Conservation (phyloP, 768 basidiomycete species). For the Russula earlei region DNA sequence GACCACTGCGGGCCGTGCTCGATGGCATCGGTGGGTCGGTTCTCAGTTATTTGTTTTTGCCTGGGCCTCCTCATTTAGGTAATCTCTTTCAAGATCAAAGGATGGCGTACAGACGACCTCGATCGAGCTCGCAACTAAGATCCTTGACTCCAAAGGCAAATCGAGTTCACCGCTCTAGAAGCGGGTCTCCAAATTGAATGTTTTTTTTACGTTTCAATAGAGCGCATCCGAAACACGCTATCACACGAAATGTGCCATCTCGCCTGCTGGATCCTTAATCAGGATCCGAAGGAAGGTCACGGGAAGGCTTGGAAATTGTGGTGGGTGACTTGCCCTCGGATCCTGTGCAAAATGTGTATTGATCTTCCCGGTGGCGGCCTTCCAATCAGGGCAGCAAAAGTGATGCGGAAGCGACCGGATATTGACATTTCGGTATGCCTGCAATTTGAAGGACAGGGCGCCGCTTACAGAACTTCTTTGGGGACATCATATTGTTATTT, state of each 20-base stretch:
- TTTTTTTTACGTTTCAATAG: slow-evolving; percentile 30
- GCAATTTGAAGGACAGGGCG: slow-evolving; percentile 10
- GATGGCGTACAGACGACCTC: slow-evolving; percentile 50
- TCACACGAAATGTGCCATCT: slow-evolving; percentile 92
- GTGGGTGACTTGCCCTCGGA: slow-evolving; percentile 29
- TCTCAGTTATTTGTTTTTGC: background rate
- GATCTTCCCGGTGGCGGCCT: background rate
- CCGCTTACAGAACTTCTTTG: background rate
- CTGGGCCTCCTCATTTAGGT: too few relatives aligned
- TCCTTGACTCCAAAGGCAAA: slow-evolving; percentile 67
- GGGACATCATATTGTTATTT: background rate
- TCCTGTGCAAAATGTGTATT: background rate
- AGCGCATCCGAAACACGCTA: slow-evolving; percentile 71
- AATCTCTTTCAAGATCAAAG: slow-evolving; percentile 32
- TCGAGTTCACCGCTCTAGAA: background rate
- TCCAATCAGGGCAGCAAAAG: slow-evolving; percentile 50
- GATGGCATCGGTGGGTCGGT: slow-evolving; percentile 16
- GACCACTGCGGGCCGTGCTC: slow-evolving; percentile 19
- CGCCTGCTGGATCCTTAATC: slow-evolving; percentile 76
- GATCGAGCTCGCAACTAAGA: slow-evolving; percentile 77
- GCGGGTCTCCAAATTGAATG: too few relatives aligned
- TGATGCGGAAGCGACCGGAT: slow-evolving; percentile 59
- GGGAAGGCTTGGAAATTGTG: slow-evolving; percentile 65
- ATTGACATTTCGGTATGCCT: slow-evolving; percentile 56
- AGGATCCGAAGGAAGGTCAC: slow-evolving; percentile 60